Evolutionary conservation across 1,284 basidiomycete species (phyloP).

Genomic region (Papiliotrema laurentii): DNA sequence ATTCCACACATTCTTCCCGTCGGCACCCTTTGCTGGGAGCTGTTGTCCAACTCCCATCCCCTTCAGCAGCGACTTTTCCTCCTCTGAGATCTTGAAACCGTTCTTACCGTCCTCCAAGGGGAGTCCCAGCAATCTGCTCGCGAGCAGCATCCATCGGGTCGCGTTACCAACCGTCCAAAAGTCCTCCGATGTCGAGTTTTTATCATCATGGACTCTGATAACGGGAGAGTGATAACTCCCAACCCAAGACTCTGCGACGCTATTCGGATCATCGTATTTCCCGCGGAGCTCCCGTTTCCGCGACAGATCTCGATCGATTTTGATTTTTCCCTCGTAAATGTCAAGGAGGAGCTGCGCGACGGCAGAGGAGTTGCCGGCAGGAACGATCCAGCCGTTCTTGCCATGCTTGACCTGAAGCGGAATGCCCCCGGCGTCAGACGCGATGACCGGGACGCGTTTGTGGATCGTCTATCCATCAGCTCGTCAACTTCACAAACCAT

Average conservation of each 20-base stretch:
- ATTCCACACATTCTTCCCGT: slow-evolving; percentile 41
- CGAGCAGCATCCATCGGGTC: slow-evolving; percentile 37
- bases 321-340: slow-evolving; percentile 63
- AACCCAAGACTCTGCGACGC: slow-evolving; percentile 29
- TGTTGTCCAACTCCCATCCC: slow-evolving; percentile 20
- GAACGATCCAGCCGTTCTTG: slow-evolving; percentile 73
- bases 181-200: slow-evolving; percentile 35
- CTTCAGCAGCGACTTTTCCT: slow-evolving; percentile 16
- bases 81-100: slow-evolving; percentile 2
- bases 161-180: slow-evolving; percentile 48
- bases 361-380: slow-evolving; percentile 63
- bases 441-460: slow-evolving; percentile 74
- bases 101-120: slow-evolving; percentile 5
- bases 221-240: slow-evolving; percentile 21
- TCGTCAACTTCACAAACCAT: too few species aligned
- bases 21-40: slow-evolving; percentile 18
- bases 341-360: slow-evolving; percentile 70
- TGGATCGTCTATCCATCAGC: slow-evolving; percentile 57
- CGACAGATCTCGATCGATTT: slow-evolving; percentile 18
- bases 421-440: slow-evolving; percentile 76
- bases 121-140: slow-evolving; percentile 25
- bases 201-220: slow-evolving; percentile 19
- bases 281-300: slow-evolving; percentile 6
- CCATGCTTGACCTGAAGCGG: slow-evolving; percentile 78
- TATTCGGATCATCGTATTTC: slow-evolving; percentile 30